These are phyloP conservation scores for Sporothrix mexicana DNA, from an alignment of 2,329 filamentous ascomycete genomes.

Conservation along the genomic window DNA sequence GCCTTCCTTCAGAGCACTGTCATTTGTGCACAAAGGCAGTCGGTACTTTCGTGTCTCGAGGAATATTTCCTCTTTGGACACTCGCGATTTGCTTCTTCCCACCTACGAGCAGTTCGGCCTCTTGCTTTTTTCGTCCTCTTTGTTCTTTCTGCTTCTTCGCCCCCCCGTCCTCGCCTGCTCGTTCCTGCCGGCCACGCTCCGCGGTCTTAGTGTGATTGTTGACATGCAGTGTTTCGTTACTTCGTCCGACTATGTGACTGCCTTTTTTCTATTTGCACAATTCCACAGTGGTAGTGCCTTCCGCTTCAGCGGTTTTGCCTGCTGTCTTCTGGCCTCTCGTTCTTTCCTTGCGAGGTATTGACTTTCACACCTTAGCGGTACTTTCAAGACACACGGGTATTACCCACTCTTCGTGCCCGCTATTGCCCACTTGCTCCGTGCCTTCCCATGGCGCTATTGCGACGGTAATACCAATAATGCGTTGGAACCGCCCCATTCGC, in stretches of 20 bases:
- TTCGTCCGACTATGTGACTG: constrained; percentile 14
- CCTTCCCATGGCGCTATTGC: constrained; percentile 11
- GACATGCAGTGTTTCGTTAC: constrained; percentile 11
- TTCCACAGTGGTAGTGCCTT: neutral
- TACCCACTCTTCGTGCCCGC: constrained; percentile 17
- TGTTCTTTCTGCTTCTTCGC: neutral
- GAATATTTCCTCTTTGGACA: constrained; percentile 1
- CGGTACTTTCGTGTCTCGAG: neutral
- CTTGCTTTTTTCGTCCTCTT: neutral
- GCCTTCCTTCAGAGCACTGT: neutral
- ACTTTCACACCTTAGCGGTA: neutral
- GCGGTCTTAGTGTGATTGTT: constrained; percentile 1
- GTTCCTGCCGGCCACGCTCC: constrained; percentile 15
- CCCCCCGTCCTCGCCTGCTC: neutral
- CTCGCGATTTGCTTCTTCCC: constrained; percentile 12
- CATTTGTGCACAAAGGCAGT: neutral
- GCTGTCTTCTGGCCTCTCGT: neutral
- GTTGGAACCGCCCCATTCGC: constrained; percentile 25
- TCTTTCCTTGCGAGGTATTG: neutral
- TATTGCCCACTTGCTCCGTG: constrained; percentile 11
- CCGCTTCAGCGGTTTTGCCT: constrained; percentile 7
- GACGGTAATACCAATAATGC: neutral
- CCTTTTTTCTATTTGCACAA: constrained; percentile 7
- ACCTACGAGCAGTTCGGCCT: too few relatives aligned
- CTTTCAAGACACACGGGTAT: neutral